Evolutionary conservation across 116 monocot species (phyloP).

Genomic region (Posidonia oceanica): DNA sequence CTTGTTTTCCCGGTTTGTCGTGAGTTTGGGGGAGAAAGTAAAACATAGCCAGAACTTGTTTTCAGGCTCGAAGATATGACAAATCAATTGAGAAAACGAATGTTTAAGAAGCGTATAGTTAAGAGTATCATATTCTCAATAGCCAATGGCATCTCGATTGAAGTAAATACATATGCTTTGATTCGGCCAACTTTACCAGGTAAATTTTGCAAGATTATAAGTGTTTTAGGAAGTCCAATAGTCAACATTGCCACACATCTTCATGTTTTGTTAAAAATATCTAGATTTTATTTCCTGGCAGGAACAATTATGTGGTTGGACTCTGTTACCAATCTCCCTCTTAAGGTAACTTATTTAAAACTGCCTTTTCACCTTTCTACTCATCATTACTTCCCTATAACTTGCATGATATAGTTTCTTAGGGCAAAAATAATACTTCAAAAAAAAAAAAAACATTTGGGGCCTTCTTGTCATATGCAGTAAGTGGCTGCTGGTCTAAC

Average conservation of each 20-base stretch:
- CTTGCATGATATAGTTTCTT: background rate
- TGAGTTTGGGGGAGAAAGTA: too few relatives aligned
- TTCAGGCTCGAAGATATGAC: slow-evolving; percentile 77
- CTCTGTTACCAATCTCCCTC: slow-evolving; percentile 75
- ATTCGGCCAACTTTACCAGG: slow-evolving; percentile 72
- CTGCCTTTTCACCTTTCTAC: background rate
- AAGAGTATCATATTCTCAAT: slow-evolving; percentile 53
- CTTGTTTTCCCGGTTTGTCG: too few relatives aligned
- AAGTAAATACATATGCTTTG: slow-evolving; percentile 85
- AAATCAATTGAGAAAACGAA: slow-evolving; percentile 65
- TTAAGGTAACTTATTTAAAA: slow-evolving; percentile 40
- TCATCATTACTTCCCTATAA: background rate
- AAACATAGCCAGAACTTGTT: background rate
- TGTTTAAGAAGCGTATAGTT: slow-evolving; percentile 78
- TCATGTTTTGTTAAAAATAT: background rate
- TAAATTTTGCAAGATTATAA: slow-evolving; percentile 6
- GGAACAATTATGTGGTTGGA: slow-evolving; percentile 80
- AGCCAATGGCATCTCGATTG: slow-evolving; percentile 42
- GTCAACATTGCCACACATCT: background rate
- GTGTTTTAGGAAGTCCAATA: background rate
- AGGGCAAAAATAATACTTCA: too few relatives aligned
- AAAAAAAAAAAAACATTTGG: too few relatives aligned
- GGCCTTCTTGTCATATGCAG: too few relatives aligned
- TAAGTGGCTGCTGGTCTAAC: too few relatives aligned
- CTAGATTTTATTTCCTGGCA: slow-evolving; percentile 18